Evolutionary conservation across 2,329 filamentous ascomycete genomes (phyloP), one percentile per base, ranked within the genome.

Genomic region (Proliferodiscus dingleyae): DNA sequence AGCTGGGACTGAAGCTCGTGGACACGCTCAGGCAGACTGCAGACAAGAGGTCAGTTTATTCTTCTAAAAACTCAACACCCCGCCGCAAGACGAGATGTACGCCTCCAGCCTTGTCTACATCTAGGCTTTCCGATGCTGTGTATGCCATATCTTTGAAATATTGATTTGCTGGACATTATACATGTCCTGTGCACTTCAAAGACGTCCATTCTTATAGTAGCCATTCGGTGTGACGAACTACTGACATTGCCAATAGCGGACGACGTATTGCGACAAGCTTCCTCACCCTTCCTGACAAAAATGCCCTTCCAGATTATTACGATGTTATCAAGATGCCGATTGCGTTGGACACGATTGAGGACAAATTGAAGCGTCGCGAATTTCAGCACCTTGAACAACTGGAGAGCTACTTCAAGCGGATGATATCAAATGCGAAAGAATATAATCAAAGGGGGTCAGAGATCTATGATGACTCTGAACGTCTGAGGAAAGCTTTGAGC

Each of bases 391-490:
- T 95, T 39, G 81, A 87, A 5, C 75, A 83, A 40, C 71, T 95
- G 10, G 89, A 95, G 66, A 83, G 85, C 61, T 90, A 90, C 63
- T 78, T 91, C 62, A 94, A 93, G 71, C 83, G 89, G 52, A 86
- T 95, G 75, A 85, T 95, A 45, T 77, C 81, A 53, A 95, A 95
- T 61, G 87, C 87, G 28, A 95, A 95, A 65, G 82, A 88, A 43
- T 93, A 81, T 68, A 91, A 91, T 60, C 75, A 83, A 49, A 84
- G 84, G 56, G 77, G 76, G 34, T 88, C 87, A 0, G 70, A 80
- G 46, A 74, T 85, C 29, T 91, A 85, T 61, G 84, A 89, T 34
- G 89, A 95, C 68, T 88, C 89, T 7, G 89, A 95, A 66, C 81
- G 88, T 39, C 78, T 95, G 37, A 78, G 89, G 37, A 95, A 95